Evolutionary conservation across 805 yeast species (phyloP), one percentile per base, ranked within the genome.

Genomic region (Naumovozyma baii): DNA sequence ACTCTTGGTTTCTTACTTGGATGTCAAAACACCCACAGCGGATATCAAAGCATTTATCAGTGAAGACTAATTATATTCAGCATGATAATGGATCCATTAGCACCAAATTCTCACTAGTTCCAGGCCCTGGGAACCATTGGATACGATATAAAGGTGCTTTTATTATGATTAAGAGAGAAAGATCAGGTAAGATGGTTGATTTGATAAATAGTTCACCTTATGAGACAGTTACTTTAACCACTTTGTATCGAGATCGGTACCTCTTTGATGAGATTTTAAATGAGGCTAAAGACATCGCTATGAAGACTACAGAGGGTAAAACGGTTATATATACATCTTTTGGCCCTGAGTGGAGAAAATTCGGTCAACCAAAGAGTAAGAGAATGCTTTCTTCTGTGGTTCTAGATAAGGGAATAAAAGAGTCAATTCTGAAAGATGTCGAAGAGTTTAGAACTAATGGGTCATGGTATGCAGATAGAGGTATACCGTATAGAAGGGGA

Each of bases 271-370:
- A 81, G 7, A 66, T 92, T 44, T 67, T 92, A 39, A 72, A 70
- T 14, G 97, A 92, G 52, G 97, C 97, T 3, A 85, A 88, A 52
- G 63, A 68, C 30, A 63, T 85, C 66, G 97, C 97, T 0, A 69
- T 87, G 55, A 76, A 76, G 51, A 72, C 80, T 22, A 80, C 83
- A 43, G 94, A 86, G 55, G 97, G 98, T 5, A 90, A 87, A 55
- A 92, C 97, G 0, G 97, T 92, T 5, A 65, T 92, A 4, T 92
- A 75, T 60, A 85, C 96, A 3, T 83, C 95, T 9, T 90, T 92
- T 85, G 98, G 97, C 1, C 95, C 95, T 20, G 98, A 92, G 55
- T 92, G 98, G 98, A 71, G 97, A 54, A 95, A 95, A 3, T 92
- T 92, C 67, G 98, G 98, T 2, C 88, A 80, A 57, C 97, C 98